These are phyloP conservation scores for Salix dunnii DNA, from an alignment of 345 rosid genomes.

Conservation along the genomic window DNA sequence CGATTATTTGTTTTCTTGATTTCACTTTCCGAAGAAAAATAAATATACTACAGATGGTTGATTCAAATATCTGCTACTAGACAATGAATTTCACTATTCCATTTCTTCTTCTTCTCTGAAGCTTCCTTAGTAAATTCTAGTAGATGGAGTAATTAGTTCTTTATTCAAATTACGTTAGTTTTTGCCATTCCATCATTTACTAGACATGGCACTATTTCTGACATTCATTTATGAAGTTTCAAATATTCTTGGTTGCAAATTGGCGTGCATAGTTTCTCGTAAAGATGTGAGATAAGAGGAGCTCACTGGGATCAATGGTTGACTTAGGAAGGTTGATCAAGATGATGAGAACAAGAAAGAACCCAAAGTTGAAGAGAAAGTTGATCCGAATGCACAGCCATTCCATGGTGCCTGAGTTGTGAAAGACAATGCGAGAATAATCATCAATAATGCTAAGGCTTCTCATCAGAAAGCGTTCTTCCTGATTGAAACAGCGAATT, in stretches of 20 bases:
- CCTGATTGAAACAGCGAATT: conserved; percentile 69
- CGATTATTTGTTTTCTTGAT: background rate
- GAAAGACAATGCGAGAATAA: conserved; percentile 65
- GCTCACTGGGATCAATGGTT: conserved; percentile 65
- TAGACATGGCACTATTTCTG: background rate
- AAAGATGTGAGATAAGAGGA: conserved; percentile 1
- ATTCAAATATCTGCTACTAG: background rate
- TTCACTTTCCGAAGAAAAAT: background rate
- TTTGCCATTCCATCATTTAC: background rate
- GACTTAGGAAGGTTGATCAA: conserved; percentile 69
- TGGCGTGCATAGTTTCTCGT: background rate
- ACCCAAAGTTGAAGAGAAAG: conserved; percentile 73
- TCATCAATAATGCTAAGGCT: conserved; percentile 47
- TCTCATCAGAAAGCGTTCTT: conserved; percentile 52
- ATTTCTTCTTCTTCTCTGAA: background rate
- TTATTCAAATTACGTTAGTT: background rate
- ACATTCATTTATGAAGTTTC: background rate
- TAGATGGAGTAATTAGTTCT: background rate
- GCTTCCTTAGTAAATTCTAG: background rate
- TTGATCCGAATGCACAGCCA: conserved; percentile 82
- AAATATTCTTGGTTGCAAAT: background rate
- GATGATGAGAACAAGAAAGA: conserved; percentile 66
- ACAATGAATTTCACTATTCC: background rate
- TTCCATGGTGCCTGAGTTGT: conserved; percentile 71
- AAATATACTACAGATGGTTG: background rate